These are phyloP conservation scores for Adansonia grandidieri DNA, from an alignment of 441 rosid species.

Conservation along the genomic window DNA sequence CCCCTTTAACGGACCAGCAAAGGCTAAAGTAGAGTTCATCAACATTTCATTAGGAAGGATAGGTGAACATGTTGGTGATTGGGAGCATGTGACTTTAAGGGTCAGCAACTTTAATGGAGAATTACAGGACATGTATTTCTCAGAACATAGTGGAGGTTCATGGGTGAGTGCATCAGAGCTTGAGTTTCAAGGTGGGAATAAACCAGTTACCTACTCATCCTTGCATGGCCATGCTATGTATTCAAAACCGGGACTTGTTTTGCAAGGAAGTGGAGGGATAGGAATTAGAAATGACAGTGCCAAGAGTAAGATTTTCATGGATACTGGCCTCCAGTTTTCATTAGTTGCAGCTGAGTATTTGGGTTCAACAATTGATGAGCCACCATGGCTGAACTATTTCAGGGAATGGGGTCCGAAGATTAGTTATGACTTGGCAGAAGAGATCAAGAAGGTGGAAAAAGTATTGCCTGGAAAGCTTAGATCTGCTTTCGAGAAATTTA, in stretches of 20 bases:
- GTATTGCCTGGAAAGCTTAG: conserved; percentile 57
- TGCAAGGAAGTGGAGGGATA: conserved; percentile 14
- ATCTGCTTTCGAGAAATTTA: conserved; percentile 53
- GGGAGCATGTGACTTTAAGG: conserved; percentile 83
- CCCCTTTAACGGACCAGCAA: conserved; percentile 87
- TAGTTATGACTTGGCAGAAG: conserved; percentile 49
- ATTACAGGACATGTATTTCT: conserved; percentile 52
- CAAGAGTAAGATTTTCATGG: conserved; percentile 51
- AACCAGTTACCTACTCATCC: conserved; percentile 63
- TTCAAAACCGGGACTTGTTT: conserved; percentile 49
- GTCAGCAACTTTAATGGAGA: conserved; percentile 77
- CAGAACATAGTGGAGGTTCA: conserved; percentile 67
- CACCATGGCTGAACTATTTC: conserved; percentile 68
- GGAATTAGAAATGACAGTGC: conserved; percentile 64
- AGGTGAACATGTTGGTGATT: conserved; percentile 90
- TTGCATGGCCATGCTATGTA: conserved; percentile 80
- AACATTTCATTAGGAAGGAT: conserved; percentile 57
- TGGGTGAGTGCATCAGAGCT: conserved; percentile 65
- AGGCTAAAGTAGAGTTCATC: conserved; percentile 61
- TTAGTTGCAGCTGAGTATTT: conserved; percentile 58
- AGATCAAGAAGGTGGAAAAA: conserved; percentile 52
- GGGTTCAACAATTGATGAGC: conserved; percentile 44
- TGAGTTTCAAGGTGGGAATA: conserved; percentile 36
- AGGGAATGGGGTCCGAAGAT: conserved; percentile 82
- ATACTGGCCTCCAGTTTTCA: conserved; percentile 45